These are phyloP conservation scores for Solanum hybrid DNA, from an alignment of 305 asterid genomes.

Conservation along the genomic window DNA sequence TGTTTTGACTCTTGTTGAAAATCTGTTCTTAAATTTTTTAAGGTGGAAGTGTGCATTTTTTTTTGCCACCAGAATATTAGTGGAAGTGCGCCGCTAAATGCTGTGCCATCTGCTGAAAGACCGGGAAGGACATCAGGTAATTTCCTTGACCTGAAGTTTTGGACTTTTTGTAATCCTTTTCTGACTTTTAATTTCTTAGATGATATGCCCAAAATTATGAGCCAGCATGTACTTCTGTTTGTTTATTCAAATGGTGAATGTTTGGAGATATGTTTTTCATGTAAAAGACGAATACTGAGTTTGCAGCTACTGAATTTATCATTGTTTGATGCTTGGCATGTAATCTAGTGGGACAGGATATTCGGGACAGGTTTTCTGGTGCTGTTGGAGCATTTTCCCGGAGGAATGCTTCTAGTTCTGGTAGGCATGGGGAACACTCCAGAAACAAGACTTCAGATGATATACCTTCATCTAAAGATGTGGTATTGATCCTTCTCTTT, in stretches of 20 bases:
- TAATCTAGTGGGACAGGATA: slow-evolving; percentile 57
- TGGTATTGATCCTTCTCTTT: slow-evolving; percentile 39
- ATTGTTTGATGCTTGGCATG: slow-evolving; percentile 5
- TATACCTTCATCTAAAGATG: slow-evolving; percentile 80
- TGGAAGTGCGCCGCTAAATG: slow-evolving; percentile 53
- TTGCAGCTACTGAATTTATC: slow-evolving; percentile 1
- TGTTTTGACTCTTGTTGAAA: background rate
- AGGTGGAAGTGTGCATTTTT: background rate
- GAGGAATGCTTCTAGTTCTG: slow-evolving; percentile 48
- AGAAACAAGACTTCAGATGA: slow-evolving; percentile 59
- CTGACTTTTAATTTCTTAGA: background rate
- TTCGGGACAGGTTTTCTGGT: slow-evolving; percentile 77
- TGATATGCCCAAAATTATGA: background rate
- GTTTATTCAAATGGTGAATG: background rate
- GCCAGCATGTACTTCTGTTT: background rate
- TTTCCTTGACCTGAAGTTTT: background rate
- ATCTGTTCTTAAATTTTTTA: background rate
- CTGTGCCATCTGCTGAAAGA: slow-evolving; percentile 81
- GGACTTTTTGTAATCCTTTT: background rate
- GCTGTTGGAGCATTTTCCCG: slow-evolving; percentile 86
- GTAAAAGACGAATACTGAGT: background rate
- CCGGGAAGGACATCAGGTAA: slow-evolving; percentile 80
- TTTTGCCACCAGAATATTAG: slow-evolving; percentile 49
- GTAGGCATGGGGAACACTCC: slow-evolving; percentile 59
- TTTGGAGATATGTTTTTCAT: background rate